Evolutionary conservation across 768 basidiomycete species (phyloP), one percentile per base, ranked within the genome.

Genomic region (Dacryopinax primogenitus): DNA sequence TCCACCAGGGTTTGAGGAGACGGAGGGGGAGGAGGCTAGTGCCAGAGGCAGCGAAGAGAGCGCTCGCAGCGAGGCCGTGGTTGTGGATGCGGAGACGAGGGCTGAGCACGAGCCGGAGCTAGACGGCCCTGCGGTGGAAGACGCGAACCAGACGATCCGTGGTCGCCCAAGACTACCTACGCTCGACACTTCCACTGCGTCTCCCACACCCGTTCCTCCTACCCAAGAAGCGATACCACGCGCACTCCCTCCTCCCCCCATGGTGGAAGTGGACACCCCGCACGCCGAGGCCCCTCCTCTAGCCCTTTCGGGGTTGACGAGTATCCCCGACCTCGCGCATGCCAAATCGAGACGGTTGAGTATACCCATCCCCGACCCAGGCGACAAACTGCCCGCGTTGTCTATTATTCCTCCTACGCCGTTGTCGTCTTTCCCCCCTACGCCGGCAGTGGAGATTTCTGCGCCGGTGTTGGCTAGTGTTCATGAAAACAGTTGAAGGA

Each of bases 401-500:
- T 44, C 41, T 23, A 58, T 58, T 30, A 58, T 58, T 11, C 51
- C 51, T 15, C 26, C 51, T 58, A 58, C 51, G 26, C 51, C 51
- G 51, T 21, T 58, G 13, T 28, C 23, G 4, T 58, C 51, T 30
- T 23, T 30, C 4, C 51, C 51, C 26, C 51, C 51, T 21, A 58
- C 51, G 13, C 51, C 51, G 26, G 51, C 13, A 44, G 41, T 4
- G 18, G 18, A 23, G 4, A 44, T 23, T 18, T 23, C 41, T 37
- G 11, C 36, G 11, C 36, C 36, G 36, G 36, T 37, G 18, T 9
- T 37, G 18, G 36, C 36, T 4, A 44, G 18, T 18, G 41, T 18
- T n/a, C n/a, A n/a, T n/a, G n/a, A n/a, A n/a, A n/a, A n/a, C n/a
- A n/a, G n/a, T n/a, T n/a, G n/a, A n/a, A n/a, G n/a, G n/a, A n/a